Percentiles rank a stretch among this genome's conserved stretches.
Evolutionary conservation across 2,329 filamentous ascomycete genomes (phyloP).

Genomic region (Trichoderma gracile): DNA sequence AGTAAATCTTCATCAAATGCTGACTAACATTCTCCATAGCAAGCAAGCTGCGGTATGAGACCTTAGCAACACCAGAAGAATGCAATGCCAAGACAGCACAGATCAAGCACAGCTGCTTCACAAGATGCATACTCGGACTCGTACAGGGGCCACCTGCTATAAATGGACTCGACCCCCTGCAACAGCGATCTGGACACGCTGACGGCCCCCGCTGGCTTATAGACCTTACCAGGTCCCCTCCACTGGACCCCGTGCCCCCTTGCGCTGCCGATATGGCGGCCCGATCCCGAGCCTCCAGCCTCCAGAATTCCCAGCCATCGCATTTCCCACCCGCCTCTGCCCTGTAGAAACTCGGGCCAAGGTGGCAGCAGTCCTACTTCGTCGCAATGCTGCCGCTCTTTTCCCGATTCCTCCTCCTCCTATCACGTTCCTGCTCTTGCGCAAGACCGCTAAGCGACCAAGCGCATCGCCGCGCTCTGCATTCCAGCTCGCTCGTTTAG

Average conservation of each 20-base stretch:
- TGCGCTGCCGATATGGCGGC: conserved; percentile 20
- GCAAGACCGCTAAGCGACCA: conserved; percentile 11
- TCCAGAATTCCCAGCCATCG: conserved; percentile 27
- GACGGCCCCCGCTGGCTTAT: neutral
- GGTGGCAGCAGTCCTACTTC: neutral
- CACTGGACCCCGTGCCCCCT: neutral
- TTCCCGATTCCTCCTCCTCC: conserved; percentile 19
- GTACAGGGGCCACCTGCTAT: too few species aligned
- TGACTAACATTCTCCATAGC: too few species aligned
- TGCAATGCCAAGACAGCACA: too few species aligned
- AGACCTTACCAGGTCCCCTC: too few species aligned
- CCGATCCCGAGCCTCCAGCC: conserved; percentile 27
- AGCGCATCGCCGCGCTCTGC: conserved; percentile 10
- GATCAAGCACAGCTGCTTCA: too few species aligned
- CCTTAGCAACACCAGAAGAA: too few species aligned
- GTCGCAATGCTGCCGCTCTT: conserved; percentile 10
- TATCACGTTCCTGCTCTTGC: conserved; percentile 16
- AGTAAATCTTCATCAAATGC: too few species aligned
- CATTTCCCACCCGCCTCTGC: conserved; percentile 9
- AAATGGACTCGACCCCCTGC: neutral
- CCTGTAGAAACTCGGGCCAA: conserved; percentile 4
- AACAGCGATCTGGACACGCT: neutral
- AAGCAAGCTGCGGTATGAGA: too few species aligned
- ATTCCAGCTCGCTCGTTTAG: conserved; percentile 9
- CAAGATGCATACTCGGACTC: too few species aligned